Base-by-base conservation (phyloP, 1,139 yeast species). In the Candida pseudoviswanathii region DNA sequence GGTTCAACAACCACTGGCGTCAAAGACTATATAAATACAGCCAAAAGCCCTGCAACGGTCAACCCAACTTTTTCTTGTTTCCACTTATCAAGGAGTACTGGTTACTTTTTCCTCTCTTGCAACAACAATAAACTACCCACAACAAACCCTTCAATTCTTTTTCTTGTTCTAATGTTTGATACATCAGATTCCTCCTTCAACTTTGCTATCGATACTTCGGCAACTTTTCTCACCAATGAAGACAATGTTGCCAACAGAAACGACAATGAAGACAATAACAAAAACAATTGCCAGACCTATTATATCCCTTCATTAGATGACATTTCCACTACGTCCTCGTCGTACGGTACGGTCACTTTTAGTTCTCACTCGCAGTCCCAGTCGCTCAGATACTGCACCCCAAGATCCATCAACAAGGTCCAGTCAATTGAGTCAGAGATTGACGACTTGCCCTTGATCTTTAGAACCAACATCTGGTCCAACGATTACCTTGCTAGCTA, bases 401-500 rank as follows among this genome's bases (percentile, higher is more conserved):
- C 65, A 26, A 53, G 64, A 33, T 57, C 71, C 1, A 51, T 64
- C 8, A 54, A 57, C 2, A 53, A 57, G 4, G 54, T 66, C n/a
- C 62, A 58, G 41, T 52, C 62, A 1, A 58, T 64, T 38, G 62
- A 52, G 41, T 50, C 53, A 11, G 58, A 51, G 38, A 51, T 53
- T 43, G 57, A 53, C 29, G 49, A 53, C 36, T 31, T 53, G 8
- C 61, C 56, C 6, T 48, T 54, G 41, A 45, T 44, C 6, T 52
- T 49, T 27, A 54, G 48, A 44, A 48, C 55, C 2, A 65, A 58
- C 45, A 67, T 68, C 25, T 68, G 73, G 72, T 57, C 66, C 5
- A 34, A 43, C 37, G 45, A 43, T 11, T 43, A 43, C 26, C 34
- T 33, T 10, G 8, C 34, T n/a, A 36, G 21, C 24, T 16, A 16